Evolutionary conservation across 208 protist genomes (phyloP).

Genomic region (Paratrypanosoma confusum): DNA sequence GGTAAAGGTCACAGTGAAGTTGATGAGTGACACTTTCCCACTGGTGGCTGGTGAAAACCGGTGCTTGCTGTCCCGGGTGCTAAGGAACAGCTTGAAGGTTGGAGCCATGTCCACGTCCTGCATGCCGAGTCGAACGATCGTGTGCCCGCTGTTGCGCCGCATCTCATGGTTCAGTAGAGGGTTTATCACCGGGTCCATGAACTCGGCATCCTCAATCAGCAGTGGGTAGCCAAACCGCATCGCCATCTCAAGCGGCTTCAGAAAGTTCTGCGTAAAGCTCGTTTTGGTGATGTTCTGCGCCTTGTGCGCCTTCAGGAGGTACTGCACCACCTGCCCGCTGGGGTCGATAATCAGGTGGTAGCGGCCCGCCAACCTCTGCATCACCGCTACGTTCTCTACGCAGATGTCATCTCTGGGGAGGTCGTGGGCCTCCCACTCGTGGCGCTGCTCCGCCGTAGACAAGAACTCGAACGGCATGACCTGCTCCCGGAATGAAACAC

Average conservation of each 20-base stretch:
- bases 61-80: constrained; percentile 92
- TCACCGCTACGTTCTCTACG: constrained; percentile 98
- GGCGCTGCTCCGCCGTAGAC: constrained; percentile 78
- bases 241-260: constrained; percentile 97
- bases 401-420: constrained; percentile 96
- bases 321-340: constrained; percentile 91
- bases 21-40: constrained; percentile 95
- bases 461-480: constrained; percentile 90
- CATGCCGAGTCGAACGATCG: constrained; percentile 91
- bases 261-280: constrained; percentile 96
- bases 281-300: constrained; percentile 86
- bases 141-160: constrained; percentile 87
- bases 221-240: constrained; percentile 98
- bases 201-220: constrained; percentile 98
- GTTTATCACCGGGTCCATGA: constrained; percentile 96
- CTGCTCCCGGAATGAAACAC: constrained; percentile 69
- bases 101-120: constrained; percentile 98
- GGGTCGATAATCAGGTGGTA: constrained; percentile 99
- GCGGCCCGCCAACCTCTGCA: constrained; percentile 83
- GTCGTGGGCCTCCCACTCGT: constrained; percentile 90
- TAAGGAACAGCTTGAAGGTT: constrained; percentile 95
- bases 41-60: constrained; percentile 93
- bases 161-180: constrained; percentile 98
- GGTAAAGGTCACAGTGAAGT: constrained; percentile 97
- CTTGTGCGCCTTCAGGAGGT: constrained; percentile 83